A percentile compares a stretch with the other conserved stretches of the same genome.
Evolutionary conservation across 2,329 filamentous ascomycete species (phyloP).

Genomic region (Aspergillus sojae): DNA sequence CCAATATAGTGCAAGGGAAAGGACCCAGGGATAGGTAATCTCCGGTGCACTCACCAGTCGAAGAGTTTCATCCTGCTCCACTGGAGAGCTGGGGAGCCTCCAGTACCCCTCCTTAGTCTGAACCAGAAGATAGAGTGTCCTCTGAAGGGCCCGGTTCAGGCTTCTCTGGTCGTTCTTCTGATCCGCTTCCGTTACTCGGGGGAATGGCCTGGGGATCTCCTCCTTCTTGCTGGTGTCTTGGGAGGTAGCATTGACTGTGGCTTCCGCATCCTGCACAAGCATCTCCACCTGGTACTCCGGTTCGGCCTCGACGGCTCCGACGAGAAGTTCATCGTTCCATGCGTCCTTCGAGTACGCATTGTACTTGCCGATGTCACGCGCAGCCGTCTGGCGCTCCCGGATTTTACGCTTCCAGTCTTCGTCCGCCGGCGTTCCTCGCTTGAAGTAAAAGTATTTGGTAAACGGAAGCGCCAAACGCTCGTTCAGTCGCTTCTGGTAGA

Average conservation of each 20-base stretch:
- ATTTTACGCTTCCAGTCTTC: constrained; percentile 90
- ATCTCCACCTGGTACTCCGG: constrained; percentile 67
- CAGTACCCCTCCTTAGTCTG: constrained; percentile 70
- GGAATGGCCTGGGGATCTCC: constrained; percentile 69
- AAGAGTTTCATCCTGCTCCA: constrained; percentile 73
- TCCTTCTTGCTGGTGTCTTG: constrained; percentile 57
- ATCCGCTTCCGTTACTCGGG: constrained; percentile 78
- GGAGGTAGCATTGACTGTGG: constrained; percentile 41
- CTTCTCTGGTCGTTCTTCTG: constrained; percentile 71
- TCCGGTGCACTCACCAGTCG: constrained; percentile 68
- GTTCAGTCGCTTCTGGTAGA: constrained; percentile 96
- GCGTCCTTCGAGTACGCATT: constrained; percentile 71
- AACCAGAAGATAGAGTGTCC: constrained; percentile 86
- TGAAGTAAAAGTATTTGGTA: constrained; percentile 91
- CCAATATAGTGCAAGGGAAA: background rate
- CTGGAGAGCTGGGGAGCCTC: constrained; percentile 76
- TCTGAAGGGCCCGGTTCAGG: constrained; percentile 75
- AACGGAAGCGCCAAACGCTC: constrained; percentile 89
- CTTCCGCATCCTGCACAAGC: constrained; percentile 74
- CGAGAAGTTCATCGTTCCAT: constrained; percentile 89
- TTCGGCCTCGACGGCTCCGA: constrained; percentile 69
- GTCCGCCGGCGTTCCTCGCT: constrained; percentile 79
- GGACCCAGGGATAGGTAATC: background rate
- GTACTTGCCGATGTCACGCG: constrained; percentile 84
- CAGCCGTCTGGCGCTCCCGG: constrained; percentile 72